phyloP scores from a whole-genome alignment of 306 rosid genomes.

The Acacia crassicarpa region DNA sequence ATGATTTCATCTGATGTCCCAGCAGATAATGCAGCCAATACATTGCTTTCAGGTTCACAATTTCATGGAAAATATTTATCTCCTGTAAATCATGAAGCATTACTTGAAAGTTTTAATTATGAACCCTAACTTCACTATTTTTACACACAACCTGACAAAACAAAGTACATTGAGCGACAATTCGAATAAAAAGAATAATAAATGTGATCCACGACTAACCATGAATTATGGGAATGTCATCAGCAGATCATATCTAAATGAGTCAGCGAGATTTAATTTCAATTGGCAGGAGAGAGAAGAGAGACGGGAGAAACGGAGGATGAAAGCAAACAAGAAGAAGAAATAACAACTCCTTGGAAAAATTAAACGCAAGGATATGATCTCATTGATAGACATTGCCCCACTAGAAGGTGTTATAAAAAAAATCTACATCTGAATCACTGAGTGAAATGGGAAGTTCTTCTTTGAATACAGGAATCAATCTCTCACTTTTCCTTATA shows the following conservation, averaged over 20 bases:
- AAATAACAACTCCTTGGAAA: background rate
- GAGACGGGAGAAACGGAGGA: background rate
- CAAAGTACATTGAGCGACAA: background rate
- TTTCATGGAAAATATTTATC: slow-evolving; percentile 4
- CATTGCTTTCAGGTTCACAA: slow-evolving; percentile 4
- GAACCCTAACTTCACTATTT: slow-evolving; percentile 1
- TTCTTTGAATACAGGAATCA: background rate
- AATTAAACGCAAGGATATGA: background rate
- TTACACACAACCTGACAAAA: background rate
- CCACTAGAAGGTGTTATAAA: background rate
- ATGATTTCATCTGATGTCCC: background rate
- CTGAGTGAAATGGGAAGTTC: background rate
- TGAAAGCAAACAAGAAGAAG: background rate
- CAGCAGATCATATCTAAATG: slow-evolving; percentile 2
- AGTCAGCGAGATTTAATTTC: background rate
- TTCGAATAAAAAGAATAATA: background rate
- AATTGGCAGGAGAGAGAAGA: background rate
- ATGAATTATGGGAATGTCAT: background rate
- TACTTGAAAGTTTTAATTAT: background rate
- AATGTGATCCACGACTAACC: background rate
- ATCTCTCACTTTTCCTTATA: background rate
- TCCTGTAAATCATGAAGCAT: background rate
- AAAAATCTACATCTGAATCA: background rate
- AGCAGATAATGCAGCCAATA: slow-evolving; percentile 2
- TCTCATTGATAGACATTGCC: background rate